Percentiles rank a stretch among this genome's conserved stretches.
These are phyloP conservation scores for Limnomonas spitsbergensis DNA, from an alignment of 139 green algal species.

Conservation along the genomic window DNA sequence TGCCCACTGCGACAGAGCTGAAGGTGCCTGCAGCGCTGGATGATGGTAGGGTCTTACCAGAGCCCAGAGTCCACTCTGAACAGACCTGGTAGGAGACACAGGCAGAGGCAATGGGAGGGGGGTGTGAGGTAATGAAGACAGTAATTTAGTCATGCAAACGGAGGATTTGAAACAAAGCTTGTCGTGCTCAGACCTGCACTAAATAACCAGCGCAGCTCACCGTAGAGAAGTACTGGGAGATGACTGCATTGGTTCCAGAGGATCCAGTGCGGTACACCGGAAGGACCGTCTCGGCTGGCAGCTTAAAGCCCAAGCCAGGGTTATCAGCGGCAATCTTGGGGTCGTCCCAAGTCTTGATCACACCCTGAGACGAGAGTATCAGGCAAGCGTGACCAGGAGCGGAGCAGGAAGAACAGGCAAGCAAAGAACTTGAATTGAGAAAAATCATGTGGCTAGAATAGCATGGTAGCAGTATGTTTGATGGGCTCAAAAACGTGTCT, in stretches of 20 bases:
- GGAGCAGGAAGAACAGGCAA: not conserved
- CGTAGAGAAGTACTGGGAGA: conserved; percentile 28
- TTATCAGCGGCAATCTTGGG: conserved; percentile 28
- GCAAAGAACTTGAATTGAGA: too few species aligned
- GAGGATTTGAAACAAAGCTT: not conserved
- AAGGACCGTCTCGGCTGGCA: conserved; percentile 19
- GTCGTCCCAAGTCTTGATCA: conserved; percentile 24
- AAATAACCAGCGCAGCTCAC: not conserved
- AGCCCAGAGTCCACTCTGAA: conserved; percentile 31
- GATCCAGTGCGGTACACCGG: conserved; percentile 22
- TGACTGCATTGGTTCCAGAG: conserved; percentile 32
- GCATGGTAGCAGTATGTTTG: too few species aligned
- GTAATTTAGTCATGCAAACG: not conserved
- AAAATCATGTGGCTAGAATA: not conserved
- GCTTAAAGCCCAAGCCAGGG: not conserved
- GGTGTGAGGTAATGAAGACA: not conserved
- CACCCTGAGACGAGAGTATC: conserved; percentile 9
- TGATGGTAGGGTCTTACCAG: conserved; percentile 18
- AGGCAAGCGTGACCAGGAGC: not conserved
- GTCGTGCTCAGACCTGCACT: not conserved
- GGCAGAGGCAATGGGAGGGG: too few species aligned
- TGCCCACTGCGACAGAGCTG: not conserved
- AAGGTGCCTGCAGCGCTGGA: conserved; percentile 21
- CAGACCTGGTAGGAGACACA: not conserved
- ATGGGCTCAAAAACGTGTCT: too few species aligned